Conservation (phyloP, 352 stramenopile genomes). For the Halophytophthora polymorphica region DNA sequence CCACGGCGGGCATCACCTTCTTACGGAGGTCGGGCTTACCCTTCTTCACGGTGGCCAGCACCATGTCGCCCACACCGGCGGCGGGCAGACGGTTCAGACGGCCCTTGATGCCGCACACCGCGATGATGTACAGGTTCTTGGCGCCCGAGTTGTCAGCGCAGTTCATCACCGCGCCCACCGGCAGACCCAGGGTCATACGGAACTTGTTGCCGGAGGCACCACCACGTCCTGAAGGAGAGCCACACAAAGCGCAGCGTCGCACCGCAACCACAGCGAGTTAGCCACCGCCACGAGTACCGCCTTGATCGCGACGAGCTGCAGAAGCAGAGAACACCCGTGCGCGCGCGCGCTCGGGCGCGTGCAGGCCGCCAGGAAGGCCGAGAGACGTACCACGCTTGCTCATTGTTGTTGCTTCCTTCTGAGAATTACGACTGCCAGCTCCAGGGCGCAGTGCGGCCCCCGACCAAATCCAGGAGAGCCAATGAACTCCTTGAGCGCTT, state of each 20-base stretch:
- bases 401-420: conserved; percentile 83
- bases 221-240: conserved; percentile 84
- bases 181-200: conserved; percentile 98
- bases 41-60: conserved; percentile 99
- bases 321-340: too few relatives aligned
- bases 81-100: conserved; percentile 98
- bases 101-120: conserved; percentile 99
- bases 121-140: conserved; percentile 99
- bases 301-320: too few relatives aligned
- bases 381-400: conserved; percentile 66
- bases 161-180: conserved; percentile 98
- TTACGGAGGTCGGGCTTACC: conserved; percentile 99
- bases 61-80: conserved; percentile 99
- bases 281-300: too few relatives aligned
- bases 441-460: too few relatives aligned
- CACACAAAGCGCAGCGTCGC: conserved; percentile 2
- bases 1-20: conserved; percentile 98
- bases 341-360: neutral
- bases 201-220: conserved; percentile 98
- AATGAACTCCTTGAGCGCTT: too few relatives aligned
- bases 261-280: too few relatives aligned
- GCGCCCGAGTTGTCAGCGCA: conserved; percentile 99
- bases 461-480: too few relatives aligned
- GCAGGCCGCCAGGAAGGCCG: neutral
- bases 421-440: conserved; percentile 80